These are phyloP conservation scores for Yarrowia divulgata DNA, from an alignment of 805 yeast species.

Conservation along the genomic window DNA sequence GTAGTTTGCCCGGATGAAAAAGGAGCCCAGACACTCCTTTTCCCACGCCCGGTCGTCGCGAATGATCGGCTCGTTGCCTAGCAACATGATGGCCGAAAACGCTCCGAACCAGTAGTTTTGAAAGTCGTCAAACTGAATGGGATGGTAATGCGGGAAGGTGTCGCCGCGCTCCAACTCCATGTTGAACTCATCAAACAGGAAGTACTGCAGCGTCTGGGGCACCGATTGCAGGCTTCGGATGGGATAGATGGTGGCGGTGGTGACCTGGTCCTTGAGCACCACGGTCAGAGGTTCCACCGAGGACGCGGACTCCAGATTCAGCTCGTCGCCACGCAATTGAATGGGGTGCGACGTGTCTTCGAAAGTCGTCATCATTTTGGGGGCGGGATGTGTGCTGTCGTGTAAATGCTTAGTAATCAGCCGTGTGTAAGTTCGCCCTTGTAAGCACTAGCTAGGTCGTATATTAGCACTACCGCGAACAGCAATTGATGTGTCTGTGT, in stretches of 20 bases:
- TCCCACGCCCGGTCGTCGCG: constrained; percentile 79
- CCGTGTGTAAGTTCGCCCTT: no score
- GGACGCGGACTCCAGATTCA: constrained; percentile 4
- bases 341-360: constrained; percentile 33
- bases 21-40: constrained; percentile 88
- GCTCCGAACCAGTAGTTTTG: constrained; percentile 87
- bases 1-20: constrained; percentile 83
- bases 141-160: constrained; percentile 84
- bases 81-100: constrained; percentile 75
- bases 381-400: not conserved
- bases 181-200: constrained; percentile 89
- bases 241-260: constrained; percentile 93
- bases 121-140: constrained; percentile 76
- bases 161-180: constrained; percentile 91
- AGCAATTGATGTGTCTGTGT: not conserved
- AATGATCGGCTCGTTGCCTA: constrained; percentile 73
- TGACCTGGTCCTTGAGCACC: constrained; percentile 82
- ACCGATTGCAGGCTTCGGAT: constrained; percentile 68
- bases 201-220: constrained; percentile 80
- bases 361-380: constrained; percentile 19
- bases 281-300: constrained; percentile 71
- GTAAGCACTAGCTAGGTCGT: no score
- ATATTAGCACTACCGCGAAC: no score
- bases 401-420: constrained; percentile 19
- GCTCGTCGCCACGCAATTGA: constrained; percentile 30